Conservation (phyloP, 257 asterid genomes). For the Scutellaria barbata region DNA sequence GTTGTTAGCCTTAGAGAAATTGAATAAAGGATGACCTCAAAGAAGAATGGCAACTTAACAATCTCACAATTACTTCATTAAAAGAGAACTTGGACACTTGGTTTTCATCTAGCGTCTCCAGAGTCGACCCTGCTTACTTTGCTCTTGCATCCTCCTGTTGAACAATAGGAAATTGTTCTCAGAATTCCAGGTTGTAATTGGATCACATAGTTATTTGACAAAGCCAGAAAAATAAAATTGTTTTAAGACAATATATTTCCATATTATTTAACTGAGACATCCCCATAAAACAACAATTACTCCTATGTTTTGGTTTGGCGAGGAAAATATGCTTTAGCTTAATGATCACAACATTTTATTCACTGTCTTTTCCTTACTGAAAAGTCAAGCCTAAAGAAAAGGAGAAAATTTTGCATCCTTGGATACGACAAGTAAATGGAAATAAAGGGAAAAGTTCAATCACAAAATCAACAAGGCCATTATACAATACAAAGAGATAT, state of each 20-base stretch:
- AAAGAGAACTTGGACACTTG: conserved; percentile 9
- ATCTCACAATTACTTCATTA: conserved; percentile 26
- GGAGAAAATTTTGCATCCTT: neutral
- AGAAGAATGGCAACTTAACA: conserved; percentile 17
- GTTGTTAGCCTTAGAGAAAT: neutral
- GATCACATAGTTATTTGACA: neutral
- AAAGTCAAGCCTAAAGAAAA: neutral
- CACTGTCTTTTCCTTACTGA: neutral
- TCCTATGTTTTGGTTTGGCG: neutral
- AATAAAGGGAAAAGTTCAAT: neutral
- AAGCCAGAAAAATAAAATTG: neutral
- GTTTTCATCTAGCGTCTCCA: conserved; percentile 53
- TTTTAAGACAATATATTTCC: neutral
- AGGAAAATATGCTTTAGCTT: conserved; percentile 5
- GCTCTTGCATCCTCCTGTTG: conserved; percentile 82
- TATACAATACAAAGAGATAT: neutral
- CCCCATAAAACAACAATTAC: neutral
- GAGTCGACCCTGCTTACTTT: conserved; percentile 59
- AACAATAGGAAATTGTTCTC: conserved; percentile 14
- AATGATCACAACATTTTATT: neutral
- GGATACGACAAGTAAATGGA: neutral
- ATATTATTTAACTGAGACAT: conserved; percentile 10
- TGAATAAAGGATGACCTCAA: conserved; percentile 19
- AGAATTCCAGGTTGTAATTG: conserved; percentile 6
- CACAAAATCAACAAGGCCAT: neutral